Evolutionary conservation across 495 filamentous ascomycete species (phyloP), one percentile per base, ranked within the genome.

Genomic region (Trichocladium uniseriatum): DNA sequence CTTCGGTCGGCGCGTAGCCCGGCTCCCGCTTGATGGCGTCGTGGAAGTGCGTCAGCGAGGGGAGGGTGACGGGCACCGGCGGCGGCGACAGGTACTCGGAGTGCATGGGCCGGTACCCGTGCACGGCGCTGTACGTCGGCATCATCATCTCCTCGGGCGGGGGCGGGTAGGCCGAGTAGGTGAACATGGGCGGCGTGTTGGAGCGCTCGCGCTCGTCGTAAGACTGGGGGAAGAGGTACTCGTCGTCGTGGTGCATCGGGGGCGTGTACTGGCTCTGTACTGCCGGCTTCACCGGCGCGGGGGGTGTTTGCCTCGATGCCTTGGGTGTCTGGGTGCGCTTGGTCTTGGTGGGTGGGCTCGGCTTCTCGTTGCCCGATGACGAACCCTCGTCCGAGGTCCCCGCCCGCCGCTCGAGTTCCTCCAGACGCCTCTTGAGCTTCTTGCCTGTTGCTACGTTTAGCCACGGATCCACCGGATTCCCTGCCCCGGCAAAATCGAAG

Each of bases 401-500:
- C 22, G 92, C 92, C 53, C 91, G 79, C 57, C 89, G 79, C 75
- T 98, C 92, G 46, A 98, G 81, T 57, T 98, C 92, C 69, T 98
- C 91, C 63, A 98, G 76, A 60, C 91, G 81, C 68, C 86, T 87
- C 86, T 98, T 98, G 49, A 98, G 80, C 79, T 96, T 98, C 78
- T 96, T 95, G 77, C 91, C 91, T 97, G 65, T 48, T 56, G 18
- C 3, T 3, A 32, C 4, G 19, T 43, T 59, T 55, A 57, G 55
- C 22, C 22, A 41, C 15, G n/a, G 11, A 21, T 21, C 15, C 13
- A 32, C 24, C 39, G 11, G 15, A 3, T 18, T 34, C 16, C 5
- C 9, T 14, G 22, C 18, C 10, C 20, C 6, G n/a, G 36, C 15
- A 21, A n/a, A n/a, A n/a, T n/a, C n/a, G n/a, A n/a, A n/a, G 51